Evolutionary conservation across 371 early-diverging fungal species (phyloP), one percentile per base, ranked within the genome.

Genomic region (Mortierella sp.): DNA sequence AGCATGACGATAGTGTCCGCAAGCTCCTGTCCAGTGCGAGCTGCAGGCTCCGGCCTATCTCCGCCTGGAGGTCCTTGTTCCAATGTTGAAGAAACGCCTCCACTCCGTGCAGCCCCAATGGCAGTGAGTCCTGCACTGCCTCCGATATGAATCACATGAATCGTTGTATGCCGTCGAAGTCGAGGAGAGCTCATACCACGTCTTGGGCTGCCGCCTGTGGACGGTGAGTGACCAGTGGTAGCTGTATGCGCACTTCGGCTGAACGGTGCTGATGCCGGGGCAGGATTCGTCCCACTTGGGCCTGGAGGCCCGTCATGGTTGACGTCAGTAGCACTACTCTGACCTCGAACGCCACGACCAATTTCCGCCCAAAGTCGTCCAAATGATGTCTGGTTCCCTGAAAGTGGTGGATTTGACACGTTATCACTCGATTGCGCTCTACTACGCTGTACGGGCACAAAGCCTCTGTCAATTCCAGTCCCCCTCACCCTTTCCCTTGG

Each of bases 101-200:
- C n/a, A n/a, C n/a, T 10, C 21, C 69, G 52, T 28, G 1, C 61
- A 57, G n/a, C 14, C 47, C 1, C 45, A n/a, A n/a, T n/a, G n/a
- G n/a, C n/a, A n/a, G 34, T 5, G 46, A 49, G 9, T 61, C 65
- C 27, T 41, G 30, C 1, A 60, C 64, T n/a, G 14, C 61, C 66
- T 18, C 63, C 63, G 39, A 76, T 47, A 26, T 76, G 78, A 48
- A 76, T 65, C 14, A 76, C 50, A 16, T 71, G 70, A 12, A 76
- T 66, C 19, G 71, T 76, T 0, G 70, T 52, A 38, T 62, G 46
- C 10, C 47, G 71, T 19, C 63, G 66, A n/a, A n/a, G n/a, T n/a
- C 42, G 71, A 24, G 10, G 62, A 57, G 18, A 62, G 54, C 26
- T 47, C 61, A n/a, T 16, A 30, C 28, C 31, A 34, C 23, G 34